These are phyloP conservation scores for Purpureocillium takamizusanense DNA, from an alignment of 2,329 filamentous ascomycete species.

Conservation along the genomic window DNA sequence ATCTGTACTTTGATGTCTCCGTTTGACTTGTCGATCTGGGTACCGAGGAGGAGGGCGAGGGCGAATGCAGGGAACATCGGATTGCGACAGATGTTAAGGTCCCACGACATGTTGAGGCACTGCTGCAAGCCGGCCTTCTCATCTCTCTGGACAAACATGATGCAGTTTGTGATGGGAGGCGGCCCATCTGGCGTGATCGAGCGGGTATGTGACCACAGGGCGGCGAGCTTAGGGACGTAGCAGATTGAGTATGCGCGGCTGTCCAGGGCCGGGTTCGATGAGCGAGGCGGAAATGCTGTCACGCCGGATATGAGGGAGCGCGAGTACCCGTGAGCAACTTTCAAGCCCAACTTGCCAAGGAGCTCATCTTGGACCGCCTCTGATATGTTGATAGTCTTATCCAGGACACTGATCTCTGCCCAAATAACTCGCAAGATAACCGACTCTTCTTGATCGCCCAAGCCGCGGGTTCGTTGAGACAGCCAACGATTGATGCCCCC, in stretches of 20 bases:
- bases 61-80: constrained; percentile 26
- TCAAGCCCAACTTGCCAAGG: constrained; percentile 17
- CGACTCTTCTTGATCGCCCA: constrained; percentile 7
- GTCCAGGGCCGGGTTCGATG: constrained; percentile 1
- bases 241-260: constrained; percentile 20
- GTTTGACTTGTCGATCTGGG: constrained; percentile 22
- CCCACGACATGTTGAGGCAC: constrained; percentile 18
- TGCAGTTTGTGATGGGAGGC: constrained; percentile 15
- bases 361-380: constrained; percentile 10
- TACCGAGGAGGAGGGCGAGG: constrained; percentile 21
- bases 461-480: constrained; percentile 8
- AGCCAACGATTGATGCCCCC: constrained; percentile 13
- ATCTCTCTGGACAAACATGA: constrained; percentile 19
- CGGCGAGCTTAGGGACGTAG: constrained; percentile 28
- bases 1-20: constrained; percentile 21
- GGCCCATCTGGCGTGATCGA: constrained; percentile 5
- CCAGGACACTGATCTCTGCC: constrained; percentile 12
- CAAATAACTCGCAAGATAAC: constrained; percentile 21
- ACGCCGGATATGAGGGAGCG: constrained; percentile 24
- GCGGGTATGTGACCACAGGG: constrained; percentile 23
- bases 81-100: constrained; percentile 13
- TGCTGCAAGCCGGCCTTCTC: constrained; percentile 15
- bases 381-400: constrained; percentile 15
- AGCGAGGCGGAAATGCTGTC: constrained; percentile 13
- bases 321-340: constrained; percentile 22